These are phyloP conservation scores for Bacidia rubella DNA, from an alignment of 495 filamentous ascomycete genomes.

Conservation along the genomic window DNA sequence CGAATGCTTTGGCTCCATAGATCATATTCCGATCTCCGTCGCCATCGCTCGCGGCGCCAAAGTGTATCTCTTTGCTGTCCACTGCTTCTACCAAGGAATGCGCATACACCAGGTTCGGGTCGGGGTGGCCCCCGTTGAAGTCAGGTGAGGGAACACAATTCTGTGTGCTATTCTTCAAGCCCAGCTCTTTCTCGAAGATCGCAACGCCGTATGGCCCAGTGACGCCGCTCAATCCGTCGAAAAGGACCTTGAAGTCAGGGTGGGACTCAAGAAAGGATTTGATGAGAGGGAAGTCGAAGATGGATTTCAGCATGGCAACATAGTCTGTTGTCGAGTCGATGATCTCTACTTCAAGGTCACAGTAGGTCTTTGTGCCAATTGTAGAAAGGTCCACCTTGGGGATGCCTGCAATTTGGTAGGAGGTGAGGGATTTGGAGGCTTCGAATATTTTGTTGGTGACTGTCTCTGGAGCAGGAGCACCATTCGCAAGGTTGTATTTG, in stretches of 20 bases:
- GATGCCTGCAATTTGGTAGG: slow-evolving; percentile 84
- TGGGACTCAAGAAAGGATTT: slow-evolving; percentile 76
- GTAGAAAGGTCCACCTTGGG: slow-evolving; percentile 72
- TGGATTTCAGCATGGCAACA: slow-evolving; percentile 86
- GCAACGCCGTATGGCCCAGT: slow-evolving; percentile 89
- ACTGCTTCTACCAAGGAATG: slow-evolving; percentile 89
- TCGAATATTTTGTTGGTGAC: slow-evolving; percentile 97
- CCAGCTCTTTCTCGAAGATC: slow-evolving; percentile 89
- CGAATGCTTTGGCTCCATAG: slow-evolving; percentile 90
- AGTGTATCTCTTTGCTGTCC: slow-evolving; percentile 81
- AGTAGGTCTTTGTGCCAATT: slow-evolving; percentile 74
- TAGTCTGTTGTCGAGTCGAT: slow-evolving; percentile 88
- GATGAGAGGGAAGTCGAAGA: slow-evolving; percentile 95
- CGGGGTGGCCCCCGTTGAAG: slow-evolving; percentile 93
- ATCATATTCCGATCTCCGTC: slow-evolving; percentile 99
- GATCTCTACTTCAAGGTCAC: slow-evolving; percentile 80
- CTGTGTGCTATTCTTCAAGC: slow-evolving; percentile 67
- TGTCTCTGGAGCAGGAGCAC: slow-evolving; percentile 84
- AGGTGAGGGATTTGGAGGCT: slow-evolving; percentile 69
- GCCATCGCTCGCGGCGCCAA: slow-evolving; percentile 90
- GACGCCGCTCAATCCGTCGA: slow-evolving; percentile 87
- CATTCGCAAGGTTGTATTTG: slow-evolving; percentile 97
- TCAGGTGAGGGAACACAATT: slow-evolving; percentile 88
- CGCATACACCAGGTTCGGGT: slow-evolving; percentile 97
- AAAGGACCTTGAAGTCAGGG: slow-evolving; percentile 89